These are phyloP conservation scores for Aspergillus haitiensis DNA, from an alignment of 495 filamentous ascomycete genomes.

Conservation along the genomic window DNA sequence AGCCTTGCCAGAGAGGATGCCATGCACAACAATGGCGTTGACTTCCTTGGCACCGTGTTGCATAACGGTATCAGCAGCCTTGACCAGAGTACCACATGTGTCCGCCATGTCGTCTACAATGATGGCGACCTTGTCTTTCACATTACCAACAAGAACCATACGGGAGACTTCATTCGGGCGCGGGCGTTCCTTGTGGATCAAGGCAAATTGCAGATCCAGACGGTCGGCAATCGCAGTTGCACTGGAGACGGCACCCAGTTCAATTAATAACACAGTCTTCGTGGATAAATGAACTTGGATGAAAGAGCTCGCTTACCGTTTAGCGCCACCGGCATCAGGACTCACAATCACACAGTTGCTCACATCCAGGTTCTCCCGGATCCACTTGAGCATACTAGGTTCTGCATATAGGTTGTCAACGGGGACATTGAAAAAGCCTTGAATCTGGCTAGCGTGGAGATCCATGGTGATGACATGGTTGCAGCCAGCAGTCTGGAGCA, in stretches of 20 bases:
- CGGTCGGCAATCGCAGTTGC: slow-evolving; percentile 96
- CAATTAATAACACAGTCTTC: neutral
- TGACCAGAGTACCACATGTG: slow-evolving; percentile 91
- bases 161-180: slow-evolving; percentile 92
- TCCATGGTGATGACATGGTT: slow-evolving; percentile 92
- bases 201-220: slow-evolving; percentile 90
- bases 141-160: slow-evolving; percentile 80
- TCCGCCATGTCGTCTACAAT: slow-evolving; percentile 86
- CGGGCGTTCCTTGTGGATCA: slow-evolving; percentile 97
- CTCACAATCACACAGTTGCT: slow-evolving; percentile 91
- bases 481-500: slow-evolving; percentile 90
- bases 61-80: slow-evolving; percentile 89
- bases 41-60: slow-evolving; percentile 84
- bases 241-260: slow-evolving; percentile 41
- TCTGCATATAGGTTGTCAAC: slow-evolving; percentile 98
- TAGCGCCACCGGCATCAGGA: slow-evolving; percentile 94
- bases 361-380: slow-evolving; percentile 79
- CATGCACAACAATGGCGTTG: slow-evolving; percentile 94
- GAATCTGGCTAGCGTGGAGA: slow-evolving; percentile 61
- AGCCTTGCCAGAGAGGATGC: slow-evolving; percentile 88
- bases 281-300: neutral
- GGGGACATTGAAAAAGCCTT: slow-evolving; percentile 97
- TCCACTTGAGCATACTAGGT: slow-evolving; percentile 87
- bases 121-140: slow-evolving; percentile 63
- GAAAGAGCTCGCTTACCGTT: slow-evolving; percentile 63